These are phyloP conservation scores for Candida neerlandica DNA, from an alignment of 1,139 yeast genomes.

Conservation along the genomic window DNA sequence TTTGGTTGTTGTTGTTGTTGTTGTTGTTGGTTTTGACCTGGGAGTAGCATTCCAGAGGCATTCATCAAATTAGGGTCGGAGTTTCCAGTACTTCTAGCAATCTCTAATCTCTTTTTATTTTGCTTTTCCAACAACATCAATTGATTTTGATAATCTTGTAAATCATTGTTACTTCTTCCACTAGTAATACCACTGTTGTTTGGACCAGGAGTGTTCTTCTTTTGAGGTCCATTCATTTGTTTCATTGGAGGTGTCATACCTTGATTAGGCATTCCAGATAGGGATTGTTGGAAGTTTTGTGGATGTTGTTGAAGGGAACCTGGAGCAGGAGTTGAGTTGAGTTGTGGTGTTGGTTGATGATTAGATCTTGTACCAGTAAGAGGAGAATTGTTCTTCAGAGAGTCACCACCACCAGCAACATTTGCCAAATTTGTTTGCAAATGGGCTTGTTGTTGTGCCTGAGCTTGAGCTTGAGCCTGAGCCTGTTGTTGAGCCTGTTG, in stretches of 20 bases:
- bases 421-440: slow-evolving; percentile 22
- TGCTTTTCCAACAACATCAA: slow-evolving; percentile 71
- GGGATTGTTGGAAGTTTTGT: slow-evolving; percentile 18
- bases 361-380: slow-evolving; percentile 20
- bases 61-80: slow-evolving; percentile 11
- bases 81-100: slow-evolving; percentile 38
- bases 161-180: slow-evolving; percentile 31
- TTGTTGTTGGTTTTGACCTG: slow-evolving; percentile 14
- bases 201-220: slow-evolving; percentile 13
- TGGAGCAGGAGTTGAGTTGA: slow-evolving; percentile 11
- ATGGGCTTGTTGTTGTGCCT: slow-evolving; percentile 19
- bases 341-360: slow-evolving; percentile 26
- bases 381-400: slow-evolving; percentile 22
- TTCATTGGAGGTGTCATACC: slow-evolving; percentile 5
- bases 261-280: background rate
- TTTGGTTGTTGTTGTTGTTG: slow-evolving; percentile 16
- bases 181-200: slow-evolving; percentile 12
- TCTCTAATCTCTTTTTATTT: slow-evolving; percentile 62
- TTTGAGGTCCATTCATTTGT: slow-evolving; percentile 8
- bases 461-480: slow-evolving; percentile 28
- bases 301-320: slow-evolving; percentile 16
- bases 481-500: slow-evolving; percentile 27
- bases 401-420: slow-evolving; percentile 10
- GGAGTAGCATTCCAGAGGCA: slow-evolving; percentile 19
- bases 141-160: slow-evolving; percentile 79